Evolutionary conservation across 2,329 filamentous ascomycete species (phyloP).

Genomic region (Sclerotinia trifoliorum): DNA sequence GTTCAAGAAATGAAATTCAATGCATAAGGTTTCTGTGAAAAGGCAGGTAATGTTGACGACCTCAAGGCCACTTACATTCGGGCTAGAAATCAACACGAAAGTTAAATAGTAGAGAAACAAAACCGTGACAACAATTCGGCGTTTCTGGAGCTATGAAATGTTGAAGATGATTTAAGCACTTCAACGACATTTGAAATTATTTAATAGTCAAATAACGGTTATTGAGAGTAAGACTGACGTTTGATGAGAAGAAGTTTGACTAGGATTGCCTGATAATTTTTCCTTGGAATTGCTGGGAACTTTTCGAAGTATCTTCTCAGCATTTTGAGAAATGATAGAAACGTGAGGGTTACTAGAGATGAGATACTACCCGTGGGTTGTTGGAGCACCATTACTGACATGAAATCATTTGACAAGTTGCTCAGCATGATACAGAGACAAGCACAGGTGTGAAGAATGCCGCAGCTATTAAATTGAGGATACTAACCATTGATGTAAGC

Average conservation of each 20-base stretch:
- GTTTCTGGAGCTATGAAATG: conserved; percentile 22
- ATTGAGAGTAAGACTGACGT: conserved; percentile 16
- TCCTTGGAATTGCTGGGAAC: not conserved
- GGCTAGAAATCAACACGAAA: conserved; percentile 22
- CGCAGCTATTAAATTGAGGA: not conserved
- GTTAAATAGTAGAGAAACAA: conserved; percentile 18
- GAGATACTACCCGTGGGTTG: too few relatives aligned
- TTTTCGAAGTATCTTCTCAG: conserved; percentile 19
- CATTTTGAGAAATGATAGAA: conserved; percentile 15
- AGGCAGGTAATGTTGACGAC: conserved; percentile 15
- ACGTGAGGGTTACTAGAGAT: not conserved
- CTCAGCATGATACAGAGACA: conserved; percentile 3
- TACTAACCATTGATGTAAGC: conserved; percentile 4
- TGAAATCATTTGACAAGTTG: not conserved
- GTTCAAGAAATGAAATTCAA: conserved; percentile 22
- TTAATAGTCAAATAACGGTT: conserved; percentile 9
- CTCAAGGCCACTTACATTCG: conserved; percentile 19
- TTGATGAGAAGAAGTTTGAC: conserved; percentile 9
- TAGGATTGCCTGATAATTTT: conserved; percentile 15
- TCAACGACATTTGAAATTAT: conserved; percentile 11
- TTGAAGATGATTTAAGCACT: conserved; percentile 26
- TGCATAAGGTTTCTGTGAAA: conserved; percentile 20
- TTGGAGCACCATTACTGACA: not conserved
- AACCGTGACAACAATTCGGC: conserved; percentile 26
- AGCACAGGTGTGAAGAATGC: not conserved